These are phyloP conservation scores for Astrothelium subdiscretum DNA, from an alignment of 495 filamentous ascomycete genomes.

Conservation along the genomic window DNA sequence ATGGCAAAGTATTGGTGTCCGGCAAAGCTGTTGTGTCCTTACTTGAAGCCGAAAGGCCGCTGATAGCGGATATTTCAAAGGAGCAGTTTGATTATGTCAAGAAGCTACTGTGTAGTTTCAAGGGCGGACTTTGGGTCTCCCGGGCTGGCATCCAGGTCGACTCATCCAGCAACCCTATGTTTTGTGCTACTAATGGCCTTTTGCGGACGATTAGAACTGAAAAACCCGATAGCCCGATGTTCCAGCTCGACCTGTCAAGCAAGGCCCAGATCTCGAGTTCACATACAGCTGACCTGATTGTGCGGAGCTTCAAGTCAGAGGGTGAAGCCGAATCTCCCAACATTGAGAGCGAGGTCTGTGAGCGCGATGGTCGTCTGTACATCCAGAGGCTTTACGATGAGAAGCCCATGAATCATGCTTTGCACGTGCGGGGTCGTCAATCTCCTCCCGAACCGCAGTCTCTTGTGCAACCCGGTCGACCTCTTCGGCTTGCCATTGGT, in stretches of 20 bases:
- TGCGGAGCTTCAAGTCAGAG: neutral
- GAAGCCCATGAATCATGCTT: neutral
- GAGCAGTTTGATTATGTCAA: neutral
- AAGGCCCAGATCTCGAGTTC: neutral
- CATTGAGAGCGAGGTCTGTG: neutral
- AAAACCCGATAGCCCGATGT: neutral
- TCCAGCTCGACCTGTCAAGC: neutral
- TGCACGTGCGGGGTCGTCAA: neutral
- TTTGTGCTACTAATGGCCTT: neutral
- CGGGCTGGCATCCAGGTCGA: neutral
- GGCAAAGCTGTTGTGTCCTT: constrained; percentile 1
- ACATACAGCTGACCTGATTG: neutral
- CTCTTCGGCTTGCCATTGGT: constrained; percentile 1
- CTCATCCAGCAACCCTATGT: neutral
- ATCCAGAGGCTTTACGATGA: constrained; percentile 1
- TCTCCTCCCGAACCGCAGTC: neutral
- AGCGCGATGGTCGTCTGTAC: neutral
- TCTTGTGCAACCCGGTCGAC: constrained; percentile 3
- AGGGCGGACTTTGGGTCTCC: constrained; percentile 4
- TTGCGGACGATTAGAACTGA: neutral
- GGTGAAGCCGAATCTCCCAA: neutral
- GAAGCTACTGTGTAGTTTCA: constrained; percentile 1
- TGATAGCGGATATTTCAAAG: constrained; percentile 3
- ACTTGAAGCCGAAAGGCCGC: constrained; percentile 2
- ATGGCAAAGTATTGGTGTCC: neutral